Percentiles rank a stretch among this genome's conserved stretches.
Conservation (phyloP, 2,329 filamentous ascomycete genomes). For the Madurella mycetomatis region DNA sequence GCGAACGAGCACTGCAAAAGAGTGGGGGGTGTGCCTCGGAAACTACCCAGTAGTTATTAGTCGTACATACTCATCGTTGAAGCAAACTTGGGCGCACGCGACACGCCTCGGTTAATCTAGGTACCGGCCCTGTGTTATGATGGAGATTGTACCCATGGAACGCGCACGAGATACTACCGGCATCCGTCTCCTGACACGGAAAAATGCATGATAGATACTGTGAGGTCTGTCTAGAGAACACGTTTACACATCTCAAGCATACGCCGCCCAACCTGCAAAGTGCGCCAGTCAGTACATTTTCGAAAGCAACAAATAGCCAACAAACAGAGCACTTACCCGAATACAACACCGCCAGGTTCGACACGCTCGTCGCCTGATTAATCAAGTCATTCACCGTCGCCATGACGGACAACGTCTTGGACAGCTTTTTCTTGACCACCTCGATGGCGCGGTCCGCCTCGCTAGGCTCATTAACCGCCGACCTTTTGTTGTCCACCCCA, state of each 20-base stretch:
- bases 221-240: no score
- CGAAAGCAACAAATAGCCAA: background rate
- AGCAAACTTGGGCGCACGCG: no score
- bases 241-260: slow-evolving; percentile 33
- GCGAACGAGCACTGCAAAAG: no score
- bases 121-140: no score
- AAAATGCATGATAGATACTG: no score
- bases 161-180: no score
- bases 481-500: slow-evolving; percentile 30
- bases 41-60: no score
- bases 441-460: slow-evolving; percentile 90
- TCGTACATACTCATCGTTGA: no score
- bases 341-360: slow-evolving; percentile 86
- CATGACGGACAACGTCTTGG: slow-evolving; percentile 86
- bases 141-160: no score
- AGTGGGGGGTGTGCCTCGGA: no score
- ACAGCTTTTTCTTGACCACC: slow-evolving; percentile 92
- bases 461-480: slow-evolving; percentile 51
- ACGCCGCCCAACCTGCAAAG: slow-evolving; percentile 42
- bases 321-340: slow-evolving; percentile 50
- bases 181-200: no score
- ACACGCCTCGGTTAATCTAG: no score
- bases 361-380: slow-evolving; percentile 89
- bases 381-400: slow-evolving; percentile 97
- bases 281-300: slow-evolving; percentile 6